Percentiles rank a stretch among this genome's conserved stretches.
Evolutionary conservation across 2,329 filamentous ascomycete species (phyloP).

Genomic region (Phoma sp.): DNA sequence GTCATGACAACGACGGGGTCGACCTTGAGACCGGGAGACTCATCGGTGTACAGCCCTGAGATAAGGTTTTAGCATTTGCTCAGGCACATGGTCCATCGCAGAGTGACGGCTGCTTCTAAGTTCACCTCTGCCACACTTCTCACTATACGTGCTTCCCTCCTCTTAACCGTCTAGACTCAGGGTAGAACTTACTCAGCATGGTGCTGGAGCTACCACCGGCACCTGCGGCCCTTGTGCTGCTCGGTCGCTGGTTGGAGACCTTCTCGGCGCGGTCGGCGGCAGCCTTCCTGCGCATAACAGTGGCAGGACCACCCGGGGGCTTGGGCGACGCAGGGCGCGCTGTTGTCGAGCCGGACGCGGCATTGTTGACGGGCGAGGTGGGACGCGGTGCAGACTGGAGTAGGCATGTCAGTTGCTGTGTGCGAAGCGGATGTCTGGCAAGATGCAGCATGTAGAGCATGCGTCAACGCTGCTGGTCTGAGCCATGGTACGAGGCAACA

Average conservation of each 20-base stretch:
- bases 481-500: neutral
- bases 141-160: neutral
- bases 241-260: constrained; percentile 89
- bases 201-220: constrained; percentile 96
- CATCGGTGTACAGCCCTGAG: constrained; percentile 94
- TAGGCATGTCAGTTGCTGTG: constrained; percentile 16
- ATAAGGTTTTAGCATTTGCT: neutral
- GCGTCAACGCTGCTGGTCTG: neutral
- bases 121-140: neutral
- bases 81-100: neutral
- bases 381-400: constrained; percentile 46
- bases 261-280: constrained; percentile 98
- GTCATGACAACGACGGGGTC: constrained; percentile 97
- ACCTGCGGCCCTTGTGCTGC: constrained; percentile 89
- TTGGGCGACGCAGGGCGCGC: constrained; percentile 84
- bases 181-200: constrained; percentile 81
- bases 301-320: constrained; percentile 91
- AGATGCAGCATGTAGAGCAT: neutral
- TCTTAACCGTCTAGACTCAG: neutral
- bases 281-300: constrained; percentile 91
- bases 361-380: constrained; percentile 46
- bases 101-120: neutral
- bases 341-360: constrained; percentile 68
- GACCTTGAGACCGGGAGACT: constrained; percentile 95
- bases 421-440: neutral